Base-by-base conservation (phyloP, 495 filamentous ascomycete species). In the Aspergillus nidulans region DNA sequence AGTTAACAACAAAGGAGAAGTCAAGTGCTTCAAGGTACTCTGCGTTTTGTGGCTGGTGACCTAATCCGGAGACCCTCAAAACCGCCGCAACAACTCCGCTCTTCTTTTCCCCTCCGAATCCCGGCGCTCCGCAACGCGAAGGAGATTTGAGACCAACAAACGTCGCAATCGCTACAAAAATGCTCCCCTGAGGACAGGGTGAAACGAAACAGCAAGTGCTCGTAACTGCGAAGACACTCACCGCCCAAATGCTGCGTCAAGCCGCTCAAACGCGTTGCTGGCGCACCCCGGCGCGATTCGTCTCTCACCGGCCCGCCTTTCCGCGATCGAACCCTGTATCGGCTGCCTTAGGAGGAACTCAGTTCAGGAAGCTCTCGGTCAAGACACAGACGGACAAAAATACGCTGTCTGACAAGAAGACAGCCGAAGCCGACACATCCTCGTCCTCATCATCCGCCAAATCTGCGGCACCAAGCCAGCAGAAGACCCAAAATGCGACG, bases 161-260 rank as follows among this genome's bases (percentile, higher is more conserved):
- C 23, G 26, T 32, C 42, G 15, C 21, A 34, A 18, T 47, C 40
- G n/a, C 49, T 8, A 70, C 2, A 39, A 39, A 49, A 51, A 74
- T 74, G 69, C 60, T 52, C 52, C 62, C 58, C 60, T 73, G 63
- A 66, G 30, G 21, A 5, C 10, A 34, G 45, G 46, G 36, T 28
- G 34, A 43, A 20, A 20, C 36, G 20, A 28, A 30, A 19, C 34
- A 23, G n/a, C 12, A 12, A 13, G 30, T 39, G 6, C 21, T 24
- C 32, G 46, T 49, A 23, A 30, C 42, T 49, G 49, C 20, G 46
- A 57, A 55, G 41, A 47, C 25, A 43, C 3, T 16, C 18, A 46
- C 45, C 43, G 48, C 59, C 60, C 61, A 64, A 58, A 77, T 77
- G 74, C 73, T 77, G 66, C 71, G 65, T 61, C 69, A 68, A 67